Evolutionary conservation across 2,329 filamentous ascomycete species (phyloP), one percentile per base, ranked within the genome.

Genomic region (Graphilbum fragrans): DNA sequence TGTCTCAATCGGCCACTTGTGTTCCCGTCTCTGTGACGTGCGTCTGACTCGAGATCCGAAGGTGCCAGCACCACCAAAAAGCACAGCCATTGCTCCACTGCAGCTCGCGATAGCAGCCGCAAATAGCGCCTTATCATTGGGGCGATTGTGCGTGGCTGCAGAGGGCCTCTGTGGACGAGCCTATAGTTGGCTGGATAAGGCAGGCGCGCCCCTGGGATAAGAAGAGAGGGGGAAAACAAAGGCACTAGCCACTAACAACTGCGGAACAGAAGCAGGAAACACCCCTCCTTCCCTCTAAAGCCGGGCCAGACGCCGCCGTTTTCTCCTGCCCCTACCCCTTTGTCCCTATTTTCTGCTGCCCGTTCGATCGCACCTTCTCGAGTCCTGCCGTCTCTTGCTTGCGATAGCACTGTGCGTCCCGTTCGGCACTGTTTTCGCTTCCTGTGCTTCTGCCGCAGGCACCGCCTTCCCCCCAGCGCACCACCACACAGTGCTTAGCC

Each of bases 221-320:
- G 31, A 33, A 17, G n/a, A n/a, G n/a, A n/a, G n/a, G n/a, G n/a
- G n/a, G 10, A 33, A 16, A 19, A 18, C 33, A 14, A 35, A 18
- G 9, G 6, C 33, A 34, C 16, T 18, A 16, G 18, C 10, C 10
- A 35, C 4, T 17, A 20, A 10, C 9, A 6, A 8, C 20, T 23
- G 14, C 14, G 23, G 11, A 32, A 38, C 23, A 38, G 9, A 19
- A n/a, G n/a, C n/a, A n/a, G n/a, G n/a, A n/a, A n/a, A n/a, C n/a
- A 32, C 37, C 37, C 37, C 37, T 38, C 37, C 23, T 38, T 32
- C 37, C 36, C 23, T 38, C 37, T 38, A 38, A 38, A 38, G 37
- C 37, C 37, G 37, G 32, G n/a, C 35, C n/a, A 38, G n/a, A n/a
- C n/a, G n/a, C 19, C 37, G 32, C 37, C 25, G 9, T 20, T 38